Evolutionary conservation across 1,284 basidiomycete genomes (phyloP), one percentile per base, ranked within the genome.

Genomic region (Somion occarium): DNA sequence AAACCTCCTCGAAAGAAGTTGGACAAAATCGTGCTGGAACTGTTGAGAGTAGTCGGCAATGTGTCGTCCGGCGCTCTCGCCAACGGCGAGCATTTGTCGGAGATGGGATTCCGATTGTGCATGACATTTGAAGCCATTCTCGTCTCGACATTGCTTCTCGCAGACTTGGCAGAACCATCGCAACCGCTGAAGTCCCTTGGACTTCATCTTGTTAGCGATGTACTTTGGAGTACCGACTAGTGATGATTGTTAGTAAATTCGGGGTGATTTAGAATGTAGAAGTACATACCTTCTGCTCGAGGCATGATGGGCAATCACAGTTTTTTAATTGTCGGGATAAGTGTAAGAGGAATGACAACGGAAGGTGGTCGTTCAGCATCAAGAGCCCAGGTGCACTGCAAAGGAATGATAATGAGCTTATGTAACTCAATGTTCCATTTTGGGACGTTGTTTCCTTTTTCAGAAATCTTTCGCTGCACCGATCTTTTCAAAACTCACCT

Each of bases 111-210:
- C 93, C 26, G 90, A 92, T 53, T 84, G 78, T 15, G 88, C 80
- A 67, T 95, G 92, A 65, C 87, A 89, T 72, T 96, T 96, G 82
- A 98, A 98, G 20, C 94, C 95, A 67, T 98, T 98, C 73, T 97
- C 95, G 69, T 97, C 93, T 64, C 93, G 76, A 67, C 92, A 96
- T 69, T 97, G 93, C 67, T 96, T 97, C 78, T 95, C 75, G 79
- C 93, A 97, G 57, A 95, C 89, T 76, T 97, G 93, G 66, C 94
- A 98, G 73, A 91, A 98, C 93, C 92, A 97, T 57, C 93, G 80
- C 57, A 98, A 79, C 60, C 93, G 82, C 65, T 95, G 93, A 44
- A 97, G 79, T 56, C 93, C 94, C 65, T 97, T 97, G 50, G 92
- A 88, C 76, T 97, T 97, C 88, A 95, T 94, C 70, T 91, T 88